phyloP scores from a whole-genome alignment of 495 filamentous ascomycete species.

The Aspergillus indologenus region DNA sequence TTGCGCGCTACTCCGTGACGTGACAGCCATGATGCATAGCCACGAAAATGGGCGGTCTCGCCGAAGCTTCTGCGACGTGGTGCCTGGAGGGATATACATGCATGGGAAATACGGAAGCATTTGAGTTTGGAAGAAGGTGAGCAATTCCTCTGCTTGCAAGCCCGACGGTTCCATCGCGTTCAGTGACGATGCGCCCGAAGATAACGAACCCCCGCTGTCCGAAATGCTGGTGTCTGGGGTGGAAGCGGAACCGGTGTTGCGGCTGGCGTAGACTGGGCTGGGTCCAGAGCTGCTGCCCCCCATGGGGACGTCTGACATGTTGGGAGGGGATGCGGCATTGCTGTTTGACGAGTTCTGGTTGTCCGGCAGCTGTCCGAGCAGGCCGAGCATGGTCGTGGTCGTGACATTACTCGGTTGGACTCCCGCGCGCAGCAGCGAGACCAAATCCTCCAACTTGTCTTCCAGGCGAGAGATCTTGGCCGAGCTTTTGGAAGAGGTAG shows the following conservation, averaged over 20 bases:
- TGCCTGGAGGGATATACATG: constrained; percentile 38
- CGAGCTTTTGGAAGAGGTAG: constrained; percentile 21
- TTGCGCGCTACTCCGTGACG: constrained; percentile 28
- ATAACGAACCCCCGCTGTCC: constrained; percentile 11
- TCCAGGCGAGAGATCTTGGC: constrained; percentile 43
- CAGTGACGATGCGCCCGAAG: constrained; percentile 21
- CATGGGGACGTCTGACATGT: not conserved
- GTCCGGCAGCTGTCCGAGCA: constrained; percentile 18
- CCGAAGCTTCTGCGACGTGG: constrained; percentile 46
- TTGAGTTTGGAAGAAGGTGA: constrained; percentile 39
- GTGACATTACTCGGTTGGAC: constrained; percentile 24
- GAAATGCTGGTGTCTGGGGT: constrained; percentile 7
- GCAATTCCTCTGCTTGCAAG: constrained; percentile 35
- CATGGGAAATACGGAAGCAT: constrained; percentile 45
- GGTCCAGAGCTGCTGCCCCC: not conserved
- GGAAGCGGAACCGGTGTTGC: not conserved
- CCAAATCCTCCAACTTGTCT: constrained; percentile 51
- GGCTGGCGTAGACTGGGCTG: not conserved
- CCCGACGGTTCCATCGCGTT: constrained; percentile 7
- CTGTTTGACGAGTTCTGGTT: constrained; percentile 18
- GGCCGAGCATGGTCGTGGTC: constrained; percentile 5
- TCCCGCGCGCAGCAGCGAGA: constrained; percentile 35
- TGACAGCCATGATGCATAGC: constrained; percentile 51
- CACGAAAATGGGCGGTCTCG: constrained; percentile 50
- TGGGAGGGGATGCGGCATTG: constrained; percentile 6